phyloP scores from a whole-genome alignment of 352 stramenopile genomes.

The Globisporangium iwayamae region DNA sequence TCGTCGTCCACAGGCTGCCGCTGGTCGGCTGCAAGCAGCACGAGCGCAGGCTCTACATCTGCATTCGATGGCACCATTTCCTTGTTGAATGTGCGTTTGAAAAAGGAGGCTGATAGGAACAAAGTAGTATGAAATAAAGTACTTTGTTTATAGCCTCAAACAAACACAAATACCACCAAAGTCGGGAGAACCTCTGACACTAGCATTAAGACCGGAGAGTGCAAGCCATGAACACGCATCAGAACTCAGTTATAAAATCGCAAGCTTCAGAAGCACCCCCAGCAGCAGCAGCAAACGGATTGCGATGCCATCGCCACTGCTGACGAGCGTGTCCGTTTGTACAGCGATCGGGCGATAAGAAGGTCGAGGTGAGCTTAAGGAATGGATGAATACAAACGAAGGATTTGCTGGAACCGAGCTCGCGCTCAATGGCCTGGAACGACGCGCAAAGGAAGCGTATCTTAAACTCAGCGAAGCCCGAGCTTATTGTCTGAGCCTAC shows the following conservation, averaged over 20 bases:
- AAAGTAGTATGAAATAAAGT: not conserved
- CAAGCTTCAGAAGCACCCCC: not conserved
- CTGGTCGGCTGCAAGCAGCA: conserved; percentile 14
- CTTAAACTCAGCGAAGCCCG: not conserved
- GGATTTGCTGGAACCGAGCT: not conserved
- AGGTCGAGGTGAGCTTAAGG: not conserved
- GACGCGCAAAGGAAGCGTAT: not conserved
- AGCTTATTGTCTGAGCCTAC: not conserved
- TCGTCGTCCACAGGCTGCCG: conserved; percentile 12
- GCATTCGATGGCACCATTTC: not conserved
- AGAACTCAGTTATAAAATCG: not conserved
- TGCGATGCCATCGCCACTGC: not conserved
- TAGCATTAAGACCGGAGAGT: not conserved
- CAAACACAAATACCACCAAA: not conserved
- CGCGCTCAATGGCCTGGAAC: not conserved
- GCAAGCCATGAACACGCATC: not conserved
- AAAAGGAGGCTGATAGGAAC: not conserved
- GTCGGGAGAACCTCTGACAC: not conserved
- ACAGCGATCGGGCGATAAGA: not conserved
- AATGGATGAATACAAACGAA: not conserved
- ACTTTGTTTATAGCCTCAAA: not conserved
- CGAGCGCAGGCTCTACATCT: not conserved
- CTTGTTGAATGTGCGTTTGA: not conserved
- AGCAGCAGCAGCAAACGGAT: not conserved
- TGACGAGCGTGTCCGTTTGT: not conserved